phyloP scores from a whole-genome alignment of 1,284 basidiomycete species.

The Testicularia cyperi region DNA sequence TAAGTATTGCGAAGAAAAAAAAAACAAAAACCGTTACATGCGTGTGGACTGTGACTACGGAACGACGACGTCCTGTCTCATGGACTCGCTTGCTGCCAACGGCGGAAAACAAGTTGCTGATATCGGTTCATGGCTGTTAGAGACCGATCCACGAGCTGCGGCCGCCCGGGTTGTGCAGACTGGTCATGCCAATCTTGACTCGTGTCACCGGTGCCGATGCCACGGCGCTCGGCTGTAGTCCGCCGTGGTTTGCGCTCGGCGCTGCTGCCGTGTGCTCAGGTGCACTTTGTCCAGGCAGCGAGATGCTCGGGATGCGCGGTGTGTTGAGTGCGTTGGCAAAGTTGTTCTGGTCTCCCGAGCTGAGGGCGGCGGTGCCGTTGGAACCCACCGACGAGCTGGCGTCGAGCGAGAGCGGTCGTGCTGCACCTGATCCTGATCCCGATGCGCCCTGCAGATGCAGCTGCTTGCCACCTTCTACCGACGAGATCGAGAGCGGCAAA shows the following conservation, averaged over 20 bases:
- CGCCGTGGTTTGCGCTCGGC: neutral
- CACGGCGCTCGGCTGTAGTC: slow-evolving; percentile 10
- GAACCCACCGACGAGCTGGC: slow-evolving; percentile 22
- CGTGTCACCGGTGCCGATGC: slow-evolving; percentile 29
- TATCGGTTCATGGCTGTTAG: slow-evolving; percentile 2
- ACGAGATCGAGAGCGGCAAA: slow-evolving; percentile 65
- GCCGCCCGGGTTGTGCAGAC: slow-evolving; percentile 84
- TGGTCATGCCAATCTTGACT: slow-evolving; percentile 88
- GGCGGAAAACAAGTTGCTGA: too few relatives aligned
- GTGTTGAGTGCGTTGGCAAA: slow-evolving; percentile 55
- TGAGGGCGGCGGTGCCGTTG: slow-evolving; percentile 6
- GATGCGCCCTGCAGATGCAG: neutral
- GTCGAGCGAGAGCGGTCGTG: slow-evolving; percentile 19
- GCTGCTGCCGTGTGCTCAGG: neutral
- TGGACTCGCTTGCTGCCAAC: too few relatives aligned
- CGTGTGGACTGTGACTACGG: too few relatives aligned
- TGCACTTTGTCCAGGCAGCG: slow-evolving; percentile 7
- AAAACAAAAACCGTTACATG: too few relatives aligned
- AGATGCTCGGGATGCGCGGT: slow-evolving; percentile 42
- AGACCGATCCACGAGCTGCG: slow-evolving; percentile 82
- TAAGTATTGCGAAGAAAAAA: too few relatives aligned
- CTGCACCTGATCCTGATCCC: too few relatives aligned
- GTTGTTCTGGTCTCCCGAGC: slow-evolving; percentile 5
- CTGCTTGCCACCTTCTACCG: slow-evolving; percentile 2
- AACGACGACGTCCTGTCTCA: too few relatives aligned